Evolutionary conservation across 2,329 filamentous ascomycete species (phyloP).

Genomic region (Dactylonectria macrodidyma): DNA sequence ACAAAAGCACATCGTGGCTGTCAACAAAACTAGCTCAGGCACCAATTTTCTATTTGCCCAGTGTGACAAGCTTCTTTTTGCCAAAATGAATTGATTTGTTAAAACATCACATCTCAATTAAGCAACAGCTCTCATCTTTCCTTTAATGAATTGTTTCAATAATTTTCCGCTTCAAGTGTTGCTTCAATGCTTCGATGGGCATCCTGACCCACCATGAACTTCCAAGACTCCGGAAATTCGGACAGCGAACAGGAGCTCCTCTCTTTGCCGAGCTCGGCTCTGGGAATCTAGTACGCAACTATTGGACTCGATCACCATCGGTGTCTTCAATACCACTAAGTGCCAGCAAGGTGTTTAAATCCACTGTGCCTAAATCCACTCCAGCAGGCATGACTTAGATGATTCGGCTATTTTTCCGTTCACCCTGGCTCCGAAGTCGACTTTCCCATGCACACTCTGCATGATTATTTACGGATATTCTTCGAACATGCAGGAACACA

Average conservation of each 20-base stretch:
- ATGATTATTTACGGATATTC: background rate
- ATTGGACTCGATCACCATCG: background rate
- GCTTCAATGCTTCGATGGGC: too few species aligned
- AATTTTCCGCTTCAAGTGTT: too few species aligned
- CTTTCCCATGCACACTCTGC: background rate
- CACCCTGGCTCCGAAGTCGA: background rate
- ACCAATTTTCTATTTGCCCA: too few species aligned
- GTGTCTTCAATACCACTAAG: background rate
- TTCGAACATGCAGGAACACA: background rate
- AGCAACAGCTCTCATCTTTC: too few species aligned
- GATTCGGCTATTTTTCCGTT: background rate
- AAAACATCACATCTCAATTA: too few species aligned
- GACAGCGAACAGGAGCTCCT: background rate
- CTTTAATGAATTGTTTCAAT: too few species aligned
- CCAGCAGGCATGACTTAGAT: background rate
- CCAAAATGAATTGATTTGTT: too few species aligned
- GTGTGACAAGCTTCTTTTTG: too few species aligned
- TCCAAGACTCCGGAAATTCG: background rate
- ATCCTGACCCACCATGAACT: too few species aligned
- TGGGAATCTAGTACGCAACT: background rate
- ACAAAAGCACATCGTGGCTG: too few species aligned
- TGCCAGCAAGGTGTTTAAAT: background rate
- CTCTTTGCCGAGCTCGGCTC: background rate
- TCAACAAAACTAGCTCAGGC: too few species aligned
- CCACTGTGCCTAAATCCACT: background rate